Percentiles rank a stretch among this genome's conserved stretches.
phyloP scores from a whole-genome alignment of 345 rosid genomes.

The Syzygium grande region DNA sequence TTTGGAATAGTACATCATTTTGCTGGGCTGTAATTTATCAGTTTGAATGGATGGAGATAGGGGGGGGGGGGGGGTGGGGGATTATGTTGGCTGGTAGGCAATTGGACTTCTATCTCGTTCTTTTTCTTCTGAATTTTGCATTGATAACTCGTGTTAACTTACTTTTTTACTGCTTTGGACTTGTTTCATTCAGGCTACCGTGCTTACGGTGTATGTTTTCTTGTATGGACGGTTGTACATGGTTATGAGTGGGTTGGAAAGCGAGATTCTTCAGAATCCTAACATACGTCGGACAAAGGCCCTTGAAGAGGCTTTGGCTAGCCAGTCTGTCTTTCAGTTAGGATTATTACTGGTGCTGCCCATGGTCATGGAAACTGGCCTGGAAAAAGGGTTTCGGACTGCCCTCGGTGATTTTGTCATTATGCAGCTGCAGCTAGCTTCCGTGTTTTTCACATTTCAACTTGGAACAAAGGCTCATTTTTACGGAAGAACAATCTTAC shows the following conservation, averaged over 20 bases:
- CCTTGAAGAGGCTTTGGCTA: conserved; percentile 81
- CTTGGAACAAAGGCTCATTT: conserved; percentile 95
- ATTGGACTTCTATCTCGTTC: accelerated
- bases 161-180: neutral
- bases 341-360: conserved; percentile 83
- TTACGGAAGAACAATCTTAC: conserved; percentile 89
- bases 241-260: conserved; percentile 88
- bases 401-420: conserved; percentile 86
- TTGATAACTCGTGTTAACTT: neutral
- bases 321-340: conserved; percentile 77
- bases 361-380: conserved; percentile 94
- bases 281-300: conserved; percentile 55
- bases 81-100: neutral
- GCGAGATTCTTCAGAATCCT: conserved; percentile 46
- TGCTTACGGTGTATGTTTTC: conserved; percentile 74
- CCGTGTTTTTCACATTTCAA: conserved; percentile 94
- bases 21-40: neutral
- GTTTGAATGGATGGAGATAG: neutral
- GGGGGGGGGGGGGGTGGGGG: neutral
- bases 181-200: conserved; percentile 53
- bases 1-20: neutral
- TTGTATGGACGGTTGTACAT: conserved; percentile 89
- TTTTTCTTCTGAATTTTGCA: neutral
- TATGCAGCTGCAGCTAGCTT: conserved; percentile 96
- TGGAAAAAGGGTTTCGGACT: conserved; percentile 86